Percentiles rank a stretch among this genome's conserved stretches.
phyloP scores from a whole-genome alignment of 129 eudicot species.

The Saussurea involucrata region DNA sequence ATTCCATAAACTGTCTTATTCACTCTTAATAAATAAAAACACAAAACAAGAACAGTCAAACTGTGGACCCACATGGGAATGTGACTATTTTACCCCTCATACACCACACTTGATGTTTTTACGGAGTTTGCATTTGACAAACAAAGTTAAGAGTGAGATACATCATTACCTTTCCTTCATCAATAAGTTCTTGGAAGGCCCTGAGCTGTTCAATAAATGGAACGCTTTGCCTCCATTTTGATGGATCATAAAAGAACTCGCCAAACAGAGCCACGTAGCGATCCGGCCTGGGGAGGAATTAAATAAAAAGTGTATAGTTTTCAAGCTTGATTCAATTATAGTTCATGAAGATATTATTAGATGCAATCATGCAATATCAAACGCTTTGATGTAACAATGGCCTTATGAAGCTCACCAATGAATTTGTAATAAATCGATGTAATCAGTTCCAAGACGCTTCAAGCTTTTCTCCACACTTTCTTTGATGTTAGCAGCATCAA shows the following conservation, averaged over 20 bases:
- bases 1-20: background rate
- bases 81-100: too few relatives aligned
- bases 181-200: slow-evolving; percentile 85
- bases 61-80: too few relatives aligned
- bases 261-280: slow-evolving; percentile 91
- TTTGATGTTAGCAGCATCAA: slow-evolving; percentile 86
- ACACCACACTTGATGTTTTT: too few relatives aligned
- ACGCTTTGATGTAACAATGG: background rate
- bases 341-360: background rate
- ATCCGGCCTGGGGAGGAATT: slow-evolving; percentile 69
- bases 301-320: background rate
- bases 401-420: slow-evolving; percentile 60
- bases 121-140: too few relatives aligned
- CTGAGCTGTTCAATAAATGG: slow-evolving; percentile 84
- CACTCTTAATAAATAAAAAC: too few relatives aligned
- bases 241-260: slow-evolving; percentile 62
- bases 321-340: background rate
- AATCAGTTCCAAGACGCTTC: slow-evolving; percentile 83
- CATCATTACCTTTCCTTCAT: slow-evolving; percentile 81
- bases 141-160: too few relatives aligned
- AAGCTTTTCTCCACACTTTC: slow-evolving; percentile 98
- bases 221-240: slow-evolving; percentile 80
- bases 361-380: background rate
- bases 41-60: background rate
- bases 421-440: slow-evolving; percentile 88